Evolutionary conservation across 1,284 basidiomycete genomes (phyloP), one percentile per base, ranked within the genome.

Genomic region (Grifola frondosa): DNA sequence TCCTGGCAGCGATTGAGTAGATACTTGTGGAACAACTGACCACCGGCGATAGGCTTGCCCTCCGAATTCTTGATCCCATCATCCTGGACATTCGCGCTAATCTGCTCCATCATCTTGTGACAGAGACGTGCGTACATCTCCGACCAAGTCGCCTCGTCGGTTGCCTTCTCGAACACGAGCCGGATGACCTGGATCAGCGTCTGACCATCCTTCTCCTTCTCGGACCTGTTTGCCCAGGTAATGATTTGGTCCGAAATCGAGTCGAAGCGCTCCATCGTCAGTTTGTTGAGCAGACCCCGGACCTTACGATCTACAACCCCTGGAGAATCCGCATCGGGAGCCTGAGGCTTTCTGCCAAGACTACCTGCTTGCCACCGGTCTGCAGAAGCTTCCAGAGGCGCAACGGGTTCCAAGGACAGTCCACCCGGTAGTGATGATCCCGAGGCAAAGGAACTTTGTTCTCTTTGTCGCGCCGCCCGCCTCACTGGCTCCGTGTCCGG

Each of bases 181-280:
- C 86, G 84, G 68, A 96, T 96, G 61, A 97, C 94, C 58, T 94
- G 89, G 55, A 94, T 91, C 55, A 97, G 78, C 2, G 93, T 96
- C 50, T 88, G 80, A 5, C 92, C 94, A 61, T 97, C 91, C 60
- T 80, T 88, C 75, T 97, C 93, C 53, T 84, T 78, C 66, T 85
- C 81, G 7, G 88, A 92, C 71, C 84, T 92, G 79, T 97, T 96
- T 29, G 92, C 94, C 89, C 89, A 97, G 91, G 93, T n/a, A n/a
- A n/a, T n/a, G n/a, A n/a, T n/a, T n/a, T n/a, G n/a, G n/a, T n/a
- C n/a, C n/a, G n/a, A n/a, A 57, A 97, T 96, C 7, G 88, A 86
- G 56, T 94, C 91, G 73, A 97, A 97, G 62, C 90, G 91, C 71
- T 97, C 91, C 78, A 94, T 85, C 3, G 93, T 95, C 32, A 97